These are phyloP conservation scores for Starmerella potacharoeniae DNA, from an alignment of 805 yeast species.

Conservation along the genomic window DNA sequence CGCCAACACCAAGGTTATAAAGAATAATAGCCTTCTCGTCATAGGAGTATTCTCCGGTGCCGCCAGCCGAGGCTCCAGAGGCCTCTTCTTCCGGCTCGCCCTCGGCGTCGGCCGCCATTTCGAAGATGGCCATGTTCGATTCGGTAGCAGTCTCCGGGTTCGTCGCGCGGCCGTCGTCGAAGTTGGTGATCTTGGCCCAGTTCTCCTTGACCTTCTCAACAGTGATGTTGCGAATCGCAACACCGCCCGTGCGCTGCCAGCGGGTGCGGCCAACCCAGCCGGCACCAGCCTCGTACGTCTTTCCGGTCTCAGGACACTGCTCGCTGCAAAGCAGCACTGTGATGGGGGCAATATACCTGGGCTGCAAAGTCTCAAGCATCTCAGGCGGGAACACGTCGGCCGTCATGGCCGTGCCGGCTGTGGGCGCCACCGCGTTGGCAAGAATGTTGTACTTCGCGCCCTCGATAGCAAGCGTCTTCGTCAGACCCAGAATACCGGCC, in stretches of 20 bases:
- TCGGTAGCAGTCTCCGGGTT: conserved; percentile 57
- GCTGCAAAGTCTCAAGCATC: conserved; percentile 74
- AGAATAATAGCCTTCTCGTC: conserved; percentile 62
- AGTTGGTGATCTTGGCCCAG: conserved; percentile 58
- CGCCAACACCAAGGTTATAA: conserved; percentile 85
- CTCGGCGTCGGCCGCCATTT: conserved; percentile 34
- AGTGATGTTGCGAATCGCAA: conserved; percentile 40
- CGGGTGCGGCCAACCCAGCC: conserved; percentile 94
- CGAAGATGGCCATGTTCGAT: conserved; percentile 65
- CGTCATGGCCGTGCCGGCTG: conserved; percentile 97
- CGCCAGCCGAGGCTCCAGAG: conserved; percentile 35
- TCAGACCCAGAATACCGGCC: conserved; percentile 73
- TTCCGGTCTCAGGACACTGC: conserved; percentile 62
- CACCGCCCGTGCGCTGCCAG: conserved; percentile 90
- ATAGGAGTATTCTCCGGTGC: conserved; percentile 43
- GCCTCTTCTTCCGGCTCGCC: conserved; percentile 33
- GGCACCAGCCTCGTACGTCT: conserved; percentile 84
- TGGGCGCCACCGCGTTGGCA: conserved; percentile 85
- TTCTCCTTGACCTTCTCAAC: conserved; percentile 64
- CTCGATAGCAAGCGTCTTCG: conserved; percentile 80
- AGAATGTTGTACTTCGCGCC: conserved; percentile 68
- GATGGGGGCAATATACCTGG: conserved; percentile 83
- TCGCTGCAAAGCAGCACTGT: conserved; percentile 71
- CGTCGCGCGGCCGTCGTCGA: conserved; percentile 42
- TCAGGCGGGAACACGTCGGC: conserved; percentile 68